These are phyloP conservation scores for Poterioochromonas sp. DNA, from an alignment of 352 stramenopile species.

Conservation along the genomic window DNA sequence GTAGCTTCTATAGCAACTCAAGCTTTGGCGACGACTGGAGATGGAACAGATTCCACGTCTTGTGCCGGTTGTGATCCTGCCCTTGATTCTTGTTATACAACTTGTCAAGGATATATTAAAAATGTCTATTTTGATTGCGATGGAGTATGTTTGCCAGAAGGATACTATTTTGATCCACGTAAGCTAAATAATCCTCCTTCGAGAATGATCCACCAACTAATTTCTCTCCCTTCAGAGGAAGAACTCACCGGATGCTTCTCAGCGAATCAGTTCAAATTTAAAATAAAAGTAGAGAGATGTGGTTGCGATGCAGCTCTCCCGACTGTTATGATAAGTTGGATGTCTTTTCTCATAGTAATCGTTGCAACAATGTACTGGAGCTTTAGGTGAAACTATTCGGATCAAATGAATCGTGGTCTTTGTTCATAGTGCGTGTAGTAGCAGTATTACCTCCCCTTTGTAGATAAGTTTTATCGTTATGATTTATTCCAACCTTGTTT, in stretches of 20 bases:
- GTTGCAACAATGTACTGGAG: no score
- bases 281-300: slow-evolving; percentile 33
- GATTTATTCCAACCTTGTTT: no score
- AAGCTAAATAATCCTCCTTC: slow-evolving; percentile 1
- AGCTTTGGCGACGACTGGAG: not conserved
- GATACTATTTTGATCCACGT: slow-evolving; percentile 34
- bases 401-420: no score
- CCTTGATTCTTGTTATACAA: not conserved
- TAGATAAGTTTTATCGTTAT: no score
- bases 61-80: slow-evolving; percentile 33
- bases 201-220: not conserved
- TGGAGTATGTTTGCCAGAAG: slow-evolving; percentile 25
- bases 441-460: no score
- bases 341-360: no score
- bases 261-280: not conserved
- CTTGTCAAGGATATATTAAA: slow-evolving; percentile 2
- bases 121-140: slow-evolving; percentile 21
- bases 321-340: slow-evolving; percentile 80
- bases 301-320: slow-evolving; percentile 52
- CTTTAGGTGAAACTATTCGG: no score
- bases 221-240: not conserved
- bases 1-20: slow-evolving; percentile 1
- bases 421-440: no score
- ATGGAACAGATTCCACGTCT: not conserved
- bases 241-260: not conserved